phyloP scores from a whole-genome alignment of 371 early-diverging fungal genomes.

The Mucor velutinosus region DNA sequence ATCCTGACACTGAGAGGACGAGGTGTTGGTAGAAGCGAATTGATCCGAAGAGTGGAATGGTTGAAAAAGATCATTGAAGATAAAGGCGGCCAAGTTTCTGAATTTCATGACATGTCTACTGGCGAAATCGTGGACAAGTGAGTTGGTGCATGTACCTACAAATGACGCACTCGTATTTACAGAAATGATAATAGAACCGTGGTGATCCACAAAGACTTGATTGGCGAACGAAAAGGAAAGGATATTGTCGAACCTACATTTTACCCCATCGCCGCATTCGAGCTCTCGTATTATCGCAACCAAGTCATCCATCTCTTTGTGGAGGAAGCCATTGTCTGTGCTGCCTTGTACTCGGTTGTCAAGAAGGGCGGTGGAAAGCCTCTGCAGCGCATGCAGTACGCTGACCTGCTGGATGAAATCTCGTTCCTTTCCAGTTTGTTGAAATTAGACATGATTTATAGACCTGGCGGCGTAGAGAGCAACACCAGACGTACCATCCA shows the following conservation, averaged over 20 bases:
- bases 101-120: conserved; percentile 75
- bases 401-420: conserved; percentile 67
- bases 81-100: conserved; percentile 84
- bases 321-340: conserved; percentile 80
- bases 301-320: conserved; percentile 87
- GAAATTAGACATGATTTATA: conserved; percentile 86
- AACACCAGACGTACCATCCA: conserved; percentile 72
- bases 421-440: conserved; percentile 79
- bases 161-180: background rate
- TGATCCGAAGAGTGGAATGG: conserved; percentile 84
- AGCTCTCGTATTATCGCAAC: conserved; percentile 85
- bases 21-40: conserved; percentile 81
- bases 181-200: conserved; percentile 19
- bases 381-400: conserved; percentile 55
- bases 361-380: conserved; percentile 75
- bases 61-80: conserved; percentile 65
- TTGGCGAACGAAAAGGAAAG: conserved; percentile 67
- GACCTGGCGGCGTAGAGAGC: conserved; percentile 72
- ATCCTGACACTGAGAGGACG: conserved; percentile 84
- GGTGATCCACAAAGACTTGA: conserved; percentile 74
- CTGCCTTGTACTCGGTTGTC: conserved; percentile 78
- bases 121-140: conserved; percentile 68
- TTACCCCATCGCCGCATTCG: conserved; percentile 85
- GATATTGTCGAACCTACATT: conserved; percentile 88
- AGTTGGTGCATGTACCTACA: background rate